Evolutionary conservation across 768 basidiomycete genomes (phyloP).

Genomic region (Russula sp.): DNA sequence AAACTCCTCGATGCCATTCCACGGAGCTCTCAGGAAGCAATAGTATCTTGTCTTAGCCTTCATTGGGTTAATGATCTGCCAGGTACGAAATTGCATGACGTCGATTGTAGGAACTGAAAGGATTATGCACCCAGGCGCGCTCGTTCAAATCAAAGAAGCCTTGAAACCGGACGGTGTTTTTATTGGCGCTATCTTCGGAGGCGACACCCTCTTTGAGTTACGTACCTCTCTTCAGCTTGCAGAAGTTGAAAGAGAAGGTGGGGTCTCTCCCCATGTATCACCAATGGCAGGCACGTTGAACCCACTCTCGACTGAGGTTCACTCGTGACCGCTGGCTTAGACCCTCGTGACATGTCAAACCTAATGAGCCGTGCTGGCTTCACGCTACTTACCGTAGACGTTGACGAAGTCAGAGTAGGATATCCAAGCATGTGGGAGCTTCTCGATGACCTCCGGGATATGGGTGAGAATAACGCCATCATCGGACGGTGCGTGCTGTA

Average conservation of each 20-base stretch:
- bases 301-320: not conserved
- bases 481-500: slow-evolving; percentile 58
- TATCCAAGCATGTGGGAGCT: slow-evolving; percentile 98
- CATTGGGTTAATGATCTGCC: slow-evolving; percentile 99
- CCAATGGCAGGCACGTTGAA: slow-evolving; percentile 84
- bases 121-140: slow-evolving; percentile 48
- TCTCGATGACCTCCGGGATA: slow-evolving; percentile 85
- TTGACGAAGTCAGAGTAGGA: slow-evolving; percentile 84
- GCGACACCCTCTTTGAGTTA: slow-evolving; percentile 93
- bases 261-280: slow-evolving; percentile 92
- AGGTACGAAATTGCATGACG: slow-evolving; percentile 40
- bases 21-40: slow-evolving; percentile 79
- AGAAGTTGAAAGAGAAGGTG: slow-evolving; percentile 89
- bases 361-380: slow-evolving; percentile 91
- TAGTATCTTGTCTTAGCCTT: slow-evolving; percentile 85
- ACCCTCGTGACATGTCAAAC: slow-evolving; percentile 89
- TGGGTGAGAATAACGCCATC: slow-evolving; percentile 95
- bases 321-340: slow-evolving; percentile 36
- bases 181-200: slow-evolving; percentile 90
- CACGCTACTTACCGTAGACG: slow-evolving; percentile 88
- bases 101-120: not conserved
- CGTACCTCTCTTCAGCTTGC: slow-evolving; percentile 91
- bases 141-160: slow-evolving; percentile 82
- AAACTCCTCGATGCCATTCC: slow-evolving; percentile 57
- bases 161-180: slow-evolving; percentile 91